Evolutionary conservation across 495 filamentous ascomycete genomes (phyloP).

Genomic region (Penicillium fimorum): DNA sequence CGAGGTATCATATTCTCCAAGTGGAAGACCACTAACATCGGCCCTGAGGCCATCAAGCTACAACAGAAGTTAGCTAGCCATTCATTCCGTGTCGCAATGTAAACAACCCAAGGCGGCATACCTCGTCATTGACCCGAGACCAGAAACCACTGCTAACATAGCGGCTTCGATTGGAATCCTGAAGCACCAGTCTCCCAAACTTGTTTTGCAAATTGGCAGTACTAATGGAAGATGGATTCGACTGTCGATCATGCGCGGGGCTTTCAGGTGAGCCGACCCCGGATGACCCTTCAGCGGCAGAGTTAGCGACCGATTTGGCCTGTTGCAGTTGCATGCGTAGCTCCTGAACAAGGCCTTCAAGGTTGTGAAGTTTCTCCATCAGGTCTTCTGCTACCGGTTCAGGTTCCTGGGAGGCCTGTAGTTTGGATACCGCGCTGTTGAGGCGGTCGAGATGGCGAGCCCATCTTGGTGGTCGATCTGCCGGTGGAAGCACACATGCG

Average conservation of each 20-base stretch:
- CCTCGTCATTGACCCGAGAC: constrained; percentile 54
- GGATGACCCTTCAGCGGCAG: constrained; percentile 17
- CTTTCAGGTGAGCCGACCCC: constrained; percentile 19
- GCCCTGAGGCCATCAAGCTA: constrained; percentile 47
- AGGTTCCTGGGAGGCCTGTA: constrained; percentile 13
- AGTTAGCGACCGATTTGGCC: constrained; percentile 27
- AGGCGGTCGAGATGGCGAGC: constrained; percentile 44
- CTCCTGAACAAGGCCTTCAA: constrained; percentile 57
- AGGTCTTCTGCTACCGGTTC: constrained; percentile 37
- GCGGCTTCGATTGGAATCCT: constrained; percentile 40
- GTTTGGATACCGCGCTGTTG: constrained; percentile 3
- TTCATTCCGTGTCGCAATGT: background rate
- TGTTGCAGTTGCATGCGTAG: constrained; percentile 52
- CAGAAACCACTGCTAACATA: constrained; percentile 56
- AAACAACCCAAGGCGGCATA: constrained; percentile 20
- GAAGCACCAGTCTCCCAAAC: constrained; percentile 45
- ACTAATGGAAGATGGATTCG: constrained; percentile 5
- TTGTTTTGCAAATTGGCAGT: constrained; percentile 25
- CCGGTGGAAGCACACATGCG: constrained; percentile 51
- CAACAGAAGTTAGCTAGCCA: background rate
- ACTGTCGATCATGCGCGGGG: constrained; percentile 7
- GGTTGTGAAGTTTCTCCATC: constrained; percentile 51
- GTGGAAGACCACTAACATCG: constrained; percentile 30
- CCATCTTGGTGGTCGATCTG: constrained; percentile 50
- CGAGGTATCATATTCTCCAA: constrained; percentile 37